Evolutionary conservation across 148 eudicot species (phyloP), one percentile per base, ranked within the genome.

Genomic region (Silene conica): DNA sequence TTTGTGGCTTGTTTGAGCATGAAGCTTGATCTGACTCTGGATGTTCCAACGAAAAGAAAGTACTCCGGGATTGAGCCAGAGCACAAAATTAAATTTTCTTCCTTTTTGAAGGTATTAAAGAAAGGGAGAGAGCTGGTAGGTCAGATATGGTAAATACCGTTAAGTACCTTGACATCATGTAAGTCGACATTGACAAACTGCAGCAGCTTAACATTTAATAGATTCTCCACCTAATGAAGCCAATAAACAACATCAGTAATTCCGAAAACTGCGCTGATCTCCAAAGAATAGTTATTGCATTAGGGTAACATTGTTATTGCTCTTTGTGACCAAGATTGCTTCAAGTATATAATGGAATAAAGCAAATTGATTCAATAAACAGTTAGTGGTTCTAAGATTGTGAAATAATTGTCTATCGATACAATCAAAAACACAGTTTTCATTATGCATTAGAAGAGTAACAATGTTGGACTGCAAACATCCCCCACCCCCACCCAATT

Each of bases 151-250:
- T 67, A 57, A 71, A 83, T 73, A 71, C 71, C 74, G 77, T 78
- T 26, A 69, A 83, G 77, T 88, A 93, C 98, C 98, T 91, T 93
- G 77, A 91, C 90, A 80, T 93, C 91, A 46, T 81, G 88, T 66
- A 93, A 71, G 76, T 89, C 98, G 68, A 86, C 89, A 74, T 86
- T 88, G 73, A 88, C 89, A 68, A 93, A 87, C 31, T 90, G 93
- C 57, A 83, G 71, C 74, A 93, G 78, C 81, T 84, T 88, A 41
- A 86, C 97, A 74, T 82, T 87, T 74, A 93, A 76, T 73, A 85
- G 16, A 72, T 84, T 83, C 83, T 93, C 98, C 80, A 93, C 86
- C 98, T 93, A 80, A 52, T 62, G 71, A 72, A 82, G 34, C 67
- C 81, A 83, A 67, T 48, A 55, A 73, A 81, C 20, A 65, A 58